Base-by-base conservation (phyloP, 495 filamentous ascomycete genomes). In the Podospora bellae-mahoneyi region DNA sequence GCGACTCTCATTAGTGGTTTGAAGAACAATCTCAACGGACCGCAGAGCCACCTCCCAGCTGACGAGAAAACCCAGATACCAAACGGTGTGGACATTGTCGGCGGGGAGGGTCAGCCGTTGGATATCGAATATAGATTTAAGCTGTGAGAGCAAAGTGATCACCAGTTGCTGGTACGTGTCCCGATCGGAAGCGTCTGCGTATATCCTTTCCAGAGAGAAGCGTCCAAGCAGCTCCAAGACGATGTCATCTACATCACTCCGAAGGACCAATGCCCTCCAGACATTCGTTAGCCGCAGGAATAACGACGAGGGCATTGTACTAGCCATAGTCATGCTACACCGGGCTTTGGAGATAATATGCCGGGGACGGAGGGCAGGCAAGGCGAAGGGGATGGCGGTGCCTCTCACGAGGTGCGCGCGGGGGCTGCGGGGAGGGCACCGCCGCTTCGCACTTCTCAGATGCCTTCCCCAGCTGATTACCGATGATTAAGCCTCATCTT, bases 161-260 rank as follows among this genome's bases (percentile, higher is more conserved):
- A 78, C 73, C 56, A 77, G 60, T 23, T 72, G 61, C 60, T 78
- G 77, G 69, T 78, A 77, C 1, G 67, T 55, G 1, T 62, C 62
- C 15, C 71, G 48, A 9, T 71, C 69, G 15, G 15, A 39, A 44
- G 67, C 15, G 27, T 53, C 68, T 0, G 75, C 70, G 63, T 80
- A 80, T 3, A 80, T 75, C 65, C 73, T 78, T 30, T 80, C 78
- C 26, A 80, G 69, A 18, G 77, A 75, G 66, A 80, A 80, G 13
- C 69, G 71, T 34, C 78, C 78, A 7, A 80, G 71, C 20, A 80
- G 69, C 63, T 79, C 76, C 9, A 79, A 59, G 13, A 80, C 66
- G 34, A 80, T 75, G 63, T 76, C 73, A 66, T 80, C 77, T 54
- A 79, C 64, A 62, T 80, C 77, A 65, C 78, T 78, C 3, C 78